A percentile compares a stretch with the other conserved stretches of the same genome.
phyloP scores from a whole-genome alignment of 192 early-diverging fungal genomes.

The Borealophlyctis nickersoniae region DNA sequence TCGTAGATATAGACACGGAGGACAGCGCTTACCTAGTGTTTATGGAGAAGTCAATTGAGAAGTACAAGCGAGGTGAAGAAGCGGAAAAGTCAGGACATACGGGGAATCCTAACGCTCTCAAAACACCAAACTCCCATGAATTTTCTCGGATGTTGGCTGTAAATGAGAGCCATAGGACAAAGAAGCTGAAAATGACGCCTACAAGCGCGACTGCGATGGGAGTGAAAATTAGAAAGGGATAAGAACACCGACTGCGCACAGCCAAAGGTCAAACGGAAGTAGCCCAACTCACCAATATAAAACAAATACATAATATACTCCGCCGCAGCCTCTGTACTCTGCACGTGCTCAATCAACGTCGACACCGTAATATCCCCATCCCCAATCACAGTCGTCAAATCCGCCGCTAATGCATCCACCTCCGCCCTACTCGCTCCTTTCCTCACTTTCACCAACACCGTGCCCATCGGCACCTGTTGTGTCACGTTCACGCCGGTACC shows the following conservation, averaged over 20 bases:
- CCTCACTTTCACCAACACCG: slow-evolving; percentile 5
- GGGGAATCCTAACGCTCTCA: slow-evolving; percentile 30
- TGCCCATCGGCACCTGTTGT: background rate
- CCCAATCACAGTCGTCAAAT: slow-evolving; percentile 14
- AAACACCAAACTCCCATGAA: slow-evolving; percentile 37
- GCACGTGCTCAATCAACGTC: slow-evolving; percentile 13
- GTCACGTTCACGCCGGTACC: slow-evolving; percentile 6
- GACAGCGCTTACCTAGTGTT: slow-evolving; percentile 26
- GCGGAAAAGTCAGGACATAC: slow-evolving; percentile 11
- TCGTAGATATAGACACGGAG: slow-evolving; percentile 31
- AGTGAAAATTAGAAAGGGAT: background rate
- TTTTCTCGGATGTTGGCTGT: slow-evolving; percentile 37
- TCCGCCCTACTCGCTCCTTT: slow-evolving; percentile 8
- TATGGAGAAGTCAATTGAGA: too few relatives aligned
- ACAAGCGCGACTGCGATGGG: slow-evolving; percentile 24
- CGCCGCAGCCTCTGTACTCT: slow-evolving; percentile 13
- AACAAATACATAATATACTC: slow-evolving; percentile 26
- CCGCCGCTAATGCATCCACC: slow-evolving; percentile 15
- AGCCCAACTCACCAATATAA: slow-evolving; percentile 19
- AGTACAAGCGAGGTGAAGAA: too few relatives aligned
- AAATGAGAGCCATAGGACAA: slow-evolving; percentile 36
- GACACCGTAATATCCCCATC: slow-evolving; percentile 16
- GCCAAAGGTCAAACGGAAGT: too few relatives aligned
- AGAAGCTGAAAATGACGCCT: slow-evolving; percentile 32
- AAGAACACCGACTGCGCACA: background rate